phyloP scores from a whole-genome alignment of 2,329 filamentous ascomycete genomes.

The Biscogniauxia mediterranea region DNA sequence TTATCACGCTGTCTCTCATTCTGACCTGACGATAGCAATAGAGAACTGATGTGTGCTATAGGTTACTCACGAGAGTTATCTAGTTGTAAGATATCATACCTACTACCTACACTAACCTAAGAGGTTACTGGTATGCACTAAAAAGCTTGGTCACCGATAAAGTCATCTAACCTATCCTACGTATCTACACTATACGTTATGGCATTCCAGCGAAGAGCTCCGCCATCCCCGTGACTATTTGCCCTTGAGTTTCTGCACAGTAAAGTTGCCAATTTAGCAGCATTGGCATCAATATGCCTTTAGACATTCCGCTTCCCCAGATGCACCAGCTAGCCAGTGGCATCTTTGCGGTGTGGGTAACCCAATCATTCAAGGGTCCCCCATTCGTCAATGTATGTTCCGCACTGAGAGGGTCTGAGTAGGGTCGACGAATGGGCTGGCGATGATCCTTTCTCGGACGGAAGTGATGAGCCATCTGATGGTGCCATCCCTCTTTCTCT shows the following conservation, averaged over 20 bases:
- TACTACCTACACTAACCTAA: too few relatives aligned
- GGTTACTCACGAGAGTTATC: too few relatives aligned
- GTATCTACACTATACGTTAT: too few relatives aligned
- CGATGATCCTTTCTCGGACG: slow-evolving; percentile 12
- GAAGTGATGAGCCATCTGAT: slow-evolving; percentile 11
- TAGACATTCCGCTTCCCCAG: not conserved
- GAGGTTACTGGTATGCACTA: not conserved
- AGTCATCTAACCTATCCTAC: not conserved
- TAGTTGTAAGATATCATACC: too few relatives aligned
- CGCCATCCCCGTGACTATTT: too few relatives aligned
- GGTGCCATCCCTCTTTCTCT: slow-evolving; percentile 17
- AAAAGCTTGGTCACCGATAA: not conserved
- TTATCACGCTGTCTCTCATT: not conserved
- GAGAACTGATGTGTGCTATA: not conserved
- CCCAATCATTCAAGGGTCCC: not conserved
- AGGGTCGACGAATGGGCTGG: slow-evolving; percentile 7
- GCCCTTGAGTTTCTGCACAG: not conserved
- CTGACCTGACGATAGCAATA: not conserved
- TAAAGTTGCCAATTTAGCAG: not conserved
- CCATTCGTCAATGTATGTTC: not conserved
- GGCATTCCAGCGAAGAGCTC: too few relatives aligned
- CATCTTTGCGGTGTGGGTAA: not conserved
- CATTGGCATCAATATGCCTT: not conserved
- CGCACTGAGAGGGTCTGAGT: slow-evolving; percentile 6
- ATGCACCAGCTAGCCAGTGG: not conserved